Base-by-base conservation (phyloP, 768 basidiomycete species). In the Pleurotus cornucopiae region DNA sequence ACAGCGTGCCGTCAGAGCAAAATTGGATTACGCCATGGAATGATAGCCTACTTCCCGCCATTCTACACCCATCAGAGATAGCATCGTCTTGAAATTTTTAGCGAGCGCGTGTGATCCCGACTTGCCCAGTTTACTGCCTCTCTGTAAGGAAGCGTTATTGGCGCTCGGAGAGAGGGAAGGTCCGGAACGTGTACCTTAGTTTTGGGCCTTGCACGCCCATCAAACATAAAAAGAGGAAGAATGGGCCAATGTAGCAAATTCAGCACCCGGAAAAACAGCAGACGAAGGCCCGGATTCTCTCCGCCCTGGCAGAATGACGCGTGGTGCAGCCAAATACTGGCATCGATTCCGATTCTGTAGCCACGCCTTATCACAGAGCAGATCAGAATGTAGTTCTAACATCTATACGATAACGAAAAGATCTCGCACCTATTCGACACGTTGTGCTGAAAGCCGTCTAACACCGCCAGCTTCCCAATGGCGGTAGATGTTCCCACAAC, bases 191-290 rank as follows among this genome's bases (percentile, higher is more conserved):
- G 71, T 14, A 80, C 81, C 71, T 91, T 90, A 58, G 81, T 62
- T 39, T 78, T 75, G 3, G 88, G 88, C 51, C 88, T 76, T 54
- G 82, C 69, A 2, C 82, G 80, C 0, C 89, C 88, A 67, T 90
- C 87, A 64, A 90, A 90, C 2, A 90, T 82, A 64, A 89, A 88
- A 23, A 90, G 73, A 0, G 86, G 85, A 14, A 87, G 71, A 46
- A 89, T 75, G 0, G 88, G 51, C 37, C 37, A 39, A 20, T 23
- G 39, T 6, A 53, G 12, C 37, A 53, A 38, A 12, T 26, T 39
- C 4, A 39, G 12, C 30, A 38, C 21, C 14, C 41, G 9, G 23
- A 46, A 56, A 40, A 59, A 56, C n/a, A 59, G 18, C n/a, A 30
- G 41, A 9, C 49, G 47, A 13, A 59, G 39, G 21, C 56, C 56